Percentiles rank a stretch among this genome's conserved stretches.
phyloP scores from a whole-genome alignment of 148 eudicot genomes.

The Euryodendron excelsum region DNA sequence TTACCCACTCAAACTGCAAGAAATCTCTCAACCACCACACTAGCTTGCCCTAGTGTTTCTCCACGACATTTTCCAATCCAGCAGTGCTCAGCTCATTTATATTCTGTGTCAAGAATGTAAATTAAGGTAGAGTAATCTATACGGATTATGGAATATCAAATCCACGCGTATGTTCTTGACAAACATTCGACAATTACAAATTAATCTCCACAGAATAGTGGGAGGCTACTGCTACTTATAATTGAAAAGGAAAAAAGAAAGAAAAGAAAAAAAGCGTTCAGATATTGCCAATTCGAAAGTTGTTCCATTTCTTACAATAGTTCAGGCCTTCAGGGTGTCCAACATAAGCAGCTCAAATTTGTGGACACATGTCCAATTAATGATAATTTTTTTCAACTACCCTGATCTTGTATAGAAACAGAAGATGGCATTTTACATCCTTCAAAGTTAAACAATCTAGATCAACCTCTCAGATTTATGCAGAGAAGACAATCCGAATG shows the following conservation, averaged over 20 bases:
- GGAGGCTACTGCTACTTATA: not conserved
- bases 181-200: not conserved
- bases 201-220: not conserved
- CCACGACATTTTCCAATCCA: not conserved
- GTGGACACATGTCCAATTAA: not conserved
- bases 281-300: not conserved
- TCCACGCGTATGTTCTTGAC: not conserved
- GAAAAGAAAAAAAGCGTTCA: not conserved
- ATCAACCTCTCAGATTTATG: conserved; percentile 1
- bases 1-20: not conserved
- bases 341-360: conserved; percentile 1
- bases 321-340: not conserved
- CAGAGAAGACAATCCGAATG: not conserved
- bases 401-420: not conserved
- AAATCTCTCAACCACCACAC: not conserved
- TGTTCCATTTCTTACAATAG: not conserved
- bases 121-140: not conserved
- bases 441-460: not conserved
- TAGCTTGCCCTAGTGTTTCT: not conserved
- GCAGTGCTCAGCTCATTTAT: not conserved
- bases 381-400: not conserved
- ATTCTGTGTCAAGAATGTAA: not conserved
- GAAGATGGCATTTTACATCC: not conserved
- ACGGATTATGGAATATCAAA: not conserved
- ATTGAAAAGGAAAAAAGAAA: no score